Percentiles rank a stretch among this genome's conserved stretches.
These are phyloP conservation scores for Panicum virgatum DNA, from an alignment of 202 grass and related monocot genomes.

Conservation along the genomic window DNA sequence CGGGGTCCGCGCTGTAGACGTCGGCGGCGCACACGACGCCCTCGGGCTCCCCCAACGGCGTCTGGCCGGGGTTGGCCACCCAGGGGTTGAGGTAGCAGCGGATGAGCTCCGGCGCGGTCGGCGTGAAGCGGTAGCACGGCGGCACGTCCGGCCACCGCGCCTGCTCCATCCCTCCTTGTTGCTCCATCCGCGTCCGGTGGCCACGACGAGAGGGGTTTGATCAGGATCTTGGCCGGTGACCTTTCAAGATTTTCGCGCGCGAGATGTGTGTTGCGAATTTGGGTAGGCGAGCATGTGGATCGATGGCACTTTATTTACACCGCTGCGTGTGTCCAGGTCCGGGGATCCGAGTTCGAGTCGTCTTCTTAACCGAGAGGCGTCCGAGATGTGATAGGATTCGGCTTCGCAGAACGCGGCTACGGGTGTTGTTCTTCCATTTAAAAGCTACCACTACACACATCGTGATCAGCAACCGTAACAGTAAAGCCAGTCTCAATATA, in stretches of 20 bases:
- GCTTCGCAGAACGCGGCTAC: background rate
- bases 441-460: no score
- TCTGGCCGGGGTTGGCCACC: background rate
- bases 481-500: no score
- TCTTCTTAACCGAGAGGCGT: background rate
- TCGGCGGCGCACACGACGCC: background rate
- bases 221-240: no score
- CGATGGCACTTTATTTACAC: background rate
- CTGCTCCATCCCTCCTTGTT: background rate
- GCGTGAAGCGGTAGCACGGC: background rate
- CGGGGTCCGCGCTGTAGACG: background rate
- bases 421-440: no score
- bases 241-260: background rate
- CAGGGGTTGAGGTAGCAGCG: conserved; percentile 18
- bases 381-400: background rate
- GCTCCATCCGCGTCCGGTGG: background rate
- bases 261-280: background rate
- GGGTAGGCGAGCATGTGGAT: background rate
- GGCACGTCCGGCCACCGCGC: background rate
- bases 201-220: no score
- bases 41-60: background rate
- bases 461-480: no score
- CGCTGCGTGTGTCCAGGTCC: background rate
- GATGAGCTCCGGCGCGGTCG: conserved; percentile 23
- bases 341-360: background rate